Evolutionary conservation across 2,329 filamentous ascomycete species (phyloP).

Genomic region (Diaporthe citrichinensis): DNA sequence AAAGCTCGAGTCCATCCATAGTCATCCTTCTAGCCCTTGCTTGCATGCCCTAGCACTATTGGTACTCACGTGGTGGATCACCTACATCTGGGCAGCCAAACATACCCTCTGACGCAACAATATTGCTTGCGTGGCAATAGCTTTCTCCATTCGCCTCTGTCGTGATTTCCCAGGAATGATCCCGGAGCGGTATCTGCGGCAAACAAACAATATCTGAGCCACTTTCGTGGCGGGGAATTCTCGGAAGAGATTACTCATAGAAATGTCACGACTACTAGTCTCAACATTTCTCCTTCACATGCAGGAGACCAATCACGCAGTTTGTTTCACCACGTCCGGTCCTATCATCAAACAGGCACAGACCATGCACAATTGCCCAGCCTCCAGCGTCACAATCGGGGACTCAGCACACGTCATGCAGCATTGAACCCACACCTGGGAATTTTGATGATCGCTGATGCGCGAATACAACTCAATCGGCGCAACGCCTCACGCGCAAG

Average conservation of each 20-base stretch:
- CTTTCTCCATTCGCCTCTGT: neutral
- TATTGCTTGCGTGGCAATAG: too few species aligned
- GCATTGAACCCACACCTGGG: neutral
- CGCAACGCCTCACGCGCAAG: neutral
- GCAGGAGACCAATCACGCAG: neutral
- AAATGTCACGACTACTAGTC: neutral
- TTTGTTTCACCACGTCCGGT: neutral
- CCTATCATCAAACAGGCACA: constrained; percentile 16
- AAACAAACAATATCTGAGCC: neutral
- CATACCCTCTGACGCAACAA: neutral
- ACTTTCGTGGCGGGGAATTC: neutral
- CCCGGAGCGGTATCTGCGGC: neutral
- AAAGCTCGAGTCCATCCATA: too few species aligned
- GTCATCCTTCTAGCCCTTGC: neutral
- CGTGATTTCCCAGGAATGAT: neutral
- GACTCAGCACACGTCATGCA: constrained; percentile 22
- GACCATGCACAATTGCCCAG: constrained; percentile 12
- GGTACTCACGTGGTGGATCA: neutral
- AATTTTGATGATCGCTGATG: constrained; percentile 1
- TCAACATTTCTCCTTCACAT: neutral
- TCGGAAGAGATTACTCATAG: neutral
- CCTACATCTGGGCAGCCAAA: neutral
- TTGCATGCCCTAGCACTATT: neutral
- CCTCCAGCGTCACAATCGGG: neutral
- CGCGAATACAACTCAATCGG: neutral